Percentiles rank a stretch among this genome's conserved stretches.
phyloP scores from a whole-genome alignment of 129 eudicot genomes.

The Pulicaria dysenterica region DNA sequence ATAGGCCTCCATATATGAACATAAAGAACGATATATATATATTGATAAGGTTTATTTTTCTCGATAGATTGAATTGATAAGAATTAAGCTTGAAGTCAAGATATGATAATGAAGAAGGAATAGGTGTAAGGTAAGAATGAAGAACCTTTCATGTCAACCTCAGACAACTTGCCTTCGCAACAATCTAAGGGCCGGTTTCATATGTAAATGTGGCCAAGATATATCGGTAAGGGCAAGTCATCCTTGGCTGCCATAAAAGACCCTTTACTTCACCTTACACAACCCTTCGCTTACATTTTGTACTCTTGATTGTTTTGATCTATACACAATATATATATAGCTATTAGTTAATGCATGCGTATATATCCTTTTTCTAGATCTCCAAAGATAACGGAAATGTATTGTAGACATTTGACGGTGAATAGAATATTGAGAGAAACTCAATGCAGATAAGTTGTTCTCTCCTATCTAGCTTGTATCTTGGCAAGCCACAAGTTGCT shows the following conservation, averaged over 20 bases:
- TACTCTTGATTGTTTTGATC: constrained; percentile 2
- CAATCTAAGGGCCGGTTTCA: background rate
- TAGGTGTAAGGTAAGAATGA: too few relatives aligned
- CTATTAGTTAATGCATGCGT: background rate
- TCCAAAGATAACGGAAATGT: background rate
- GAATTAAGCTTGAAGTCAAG: too few relatives aligned
- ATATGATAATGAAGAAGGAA: too few relatives aligned
- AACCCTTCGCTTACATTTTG: background rate
- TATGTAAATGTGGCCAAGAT: background rate
- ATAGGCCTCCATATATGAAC: too few relatives aligned
- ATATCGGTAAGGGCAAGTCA: constrained; percentile 4
- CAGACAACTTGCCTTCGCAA: constrained; percentile 28
- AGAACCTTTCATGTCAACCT: constrained; percentile 20
- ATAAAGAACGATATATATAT: too few relatives aligned
- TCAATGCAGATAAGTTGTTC: constrained; percentile 14
- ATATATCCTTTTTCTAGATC: background rate
- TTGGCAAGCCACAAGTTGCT: constrained; percentile 18
- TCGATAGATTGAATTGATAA: too few relatives aligned
- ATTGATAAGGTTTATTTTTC: too few relatives aligned
- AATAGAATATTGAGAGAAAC: constrained; percentile 15
- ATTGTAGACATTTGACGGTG: constrained; percentile 15
- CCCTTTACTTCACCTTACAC: constrained; percentile 20
- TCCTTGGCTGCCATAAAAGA: constrained; percentile 16
- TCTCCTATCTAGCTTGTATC: background rate
- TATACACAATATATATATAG: background rate